Evolutionary conservation across 2,329 filamentous ascomycete genomes (phyloP).

Genomic region (Tolypocladium paradoxum): DNA sequence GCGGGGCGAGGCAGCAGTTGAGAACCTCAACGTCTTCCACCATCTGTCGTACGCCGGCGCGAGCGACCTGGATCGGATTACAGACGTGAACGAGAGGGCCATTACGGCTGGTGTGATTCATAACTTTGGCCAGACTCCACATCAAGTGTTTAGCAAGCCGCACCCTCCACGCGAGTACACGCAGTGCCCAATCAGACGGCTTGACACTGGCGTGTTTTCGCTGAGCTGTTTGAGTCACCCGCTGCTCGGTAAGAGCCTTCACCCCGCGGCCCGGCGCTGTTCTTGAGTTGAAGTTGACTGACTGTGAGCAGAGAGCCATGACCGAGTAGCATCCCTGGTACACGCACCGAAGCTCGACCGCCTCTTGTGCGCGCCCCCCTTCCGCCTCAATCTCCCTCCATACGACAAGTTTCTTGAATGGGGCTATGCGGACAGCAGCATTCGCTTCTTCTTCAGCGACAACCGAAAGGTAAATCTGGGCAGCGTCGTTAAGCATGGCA

Average conservation of each 20-base stretch:
- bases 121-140: constrained; percentile 95
- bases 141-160: constrained; percentile 78
- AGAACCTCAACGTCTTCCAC: constrained; percentile 91
- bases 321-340: constrained; percentile 68
- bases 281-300: neutral
- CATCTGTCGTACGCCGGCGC: constrained; percentile 91
- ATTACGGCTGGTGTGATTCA: constrained; percentile 95
- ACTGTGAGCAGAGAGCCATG: constrained; percentile 46
- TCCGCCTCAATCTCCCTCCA: constrained; percentile 79
- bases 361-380: constrained; percentile 71
- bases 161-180: constrained; percentile 68
- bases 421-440: constrained; percentile 87
- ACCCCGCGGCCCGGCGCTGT: no score
- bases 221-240: constrained; percentile 71
- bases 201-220: constrained; percentile 69
- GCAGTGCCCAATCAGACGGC: constrained; percentile 51
- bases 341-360: constrained; percentile 74
- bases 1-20: constrained; percentile 80
- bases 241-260: constrained; percentile 54
- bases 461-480: constrained; percentile 51
- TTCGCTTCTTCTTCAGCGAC: constrained; percentile 83
- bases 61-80: constrained; percentile 83
- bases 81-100: constrained; percentile 74
- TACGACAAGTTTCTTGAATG: constrained; percentile 93
- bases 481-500: constrained; percentile 1